A percentile compares a stretch with the other conserved stretches of the same genome.
phyloP scores from a whole-genome alignment of 495 filamentous ascomycete genomes.

The Thozetella sp. region DNA sequence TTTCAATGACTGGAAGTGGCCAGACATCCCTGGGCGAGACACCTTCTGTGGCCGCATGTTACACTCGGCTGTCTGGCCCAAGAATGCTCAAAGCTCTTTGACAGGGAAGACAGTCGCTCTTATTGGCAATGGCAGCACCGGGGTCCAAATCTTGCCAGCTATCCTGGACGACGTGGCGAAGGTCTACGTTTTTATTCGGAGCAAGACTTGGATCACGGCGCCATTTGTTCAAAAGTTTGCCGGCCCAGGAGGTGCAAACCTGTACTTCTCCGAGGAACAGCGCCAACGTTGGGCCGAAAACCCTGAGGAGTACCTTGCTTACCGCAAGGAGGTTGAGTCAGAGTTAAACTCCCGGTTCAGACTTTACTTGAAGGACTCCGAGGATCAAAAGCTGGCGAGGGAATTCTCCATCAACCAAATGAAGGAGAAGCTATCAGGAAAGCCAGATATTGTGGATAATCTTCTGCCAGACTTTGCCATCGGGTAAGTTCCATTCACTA shows the following conservation, averaged over 20 bases:
- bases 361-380: not conserved
- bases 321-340: not conserved
- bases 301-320: not conserved
- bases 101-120: not conserved
- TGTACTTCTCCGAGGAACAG: not conserved
- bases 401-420: not conserved
- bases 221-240: not conserved
- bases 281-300: not conserved
- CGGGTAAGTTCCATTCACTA: not conserved
- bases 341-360: not conserved
- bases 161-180: not conserved
- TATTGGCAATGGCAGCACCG: not conserved
- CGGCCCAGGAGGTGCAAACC: not conserved
- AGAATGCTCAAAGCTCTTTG: not conserved
- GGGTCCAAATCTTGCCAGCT: not conserved
- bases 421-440: not conserved
- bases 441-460: not conserved
- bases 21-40: not conserved
- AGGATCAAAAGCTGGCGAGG: not conserved
- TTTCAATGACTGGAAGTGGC: not conserved
- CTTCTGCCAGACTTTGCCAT: not conserved
- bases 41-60: not conserved
- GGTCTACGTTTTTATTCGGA: not conserved
- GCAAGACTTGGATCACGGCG: not conserved
- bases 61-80: not conserved